These are phyloP conservation scores for Trichoderma pleuroti DNA, from an alignment of 2,329 filamentous ascomycete species.

Conservation along the genomic window DNA sequence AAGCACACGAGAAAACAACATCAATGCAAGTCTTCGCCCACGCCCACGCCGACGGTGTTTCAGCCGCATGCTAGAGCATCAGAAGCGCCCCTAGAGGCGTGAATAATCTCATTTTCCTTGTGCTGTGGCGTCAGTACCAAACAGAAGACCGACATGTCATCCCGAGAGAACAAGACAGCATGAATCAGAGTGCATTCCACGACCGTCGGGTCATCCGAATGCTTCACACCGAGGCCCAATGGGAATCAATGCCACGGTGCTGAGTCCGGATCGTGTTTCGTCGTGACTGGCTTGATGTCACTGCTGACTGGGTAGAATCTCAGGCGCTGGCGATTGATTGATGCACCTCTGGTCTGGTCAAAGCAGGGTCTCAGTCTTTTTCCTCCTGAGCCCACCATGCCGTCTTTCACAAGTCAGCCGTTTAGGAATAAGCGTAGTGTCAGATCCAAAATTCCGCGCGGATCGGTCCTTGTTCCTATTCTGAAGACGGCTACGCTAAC, in stretches of 20 bases:
- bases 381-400: background rate
- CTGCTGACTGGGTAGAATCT: background rate
- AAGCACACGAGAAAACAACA: background rate
- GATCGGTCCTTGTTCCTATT: slow-evolving; percentile 2
- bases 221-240: background rate
- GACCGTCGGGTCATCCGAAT: background rate
- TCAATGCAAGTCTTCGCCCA: background rate
- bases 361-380: background rate
- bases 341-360: background rate
- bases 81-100: background rate
- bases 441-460: slow-evolving; percentile 4
- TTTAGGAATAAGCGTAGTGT: background rate
- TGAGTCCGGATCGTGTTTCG: background rate
- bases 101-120: background rate
- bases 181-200: background rate
- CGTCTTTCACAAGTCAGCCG: background rate
- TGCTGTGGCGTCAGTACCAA: background rate
- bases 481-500: background rate
- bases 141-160: background rate
- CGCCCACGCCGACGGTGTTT: slow-evolving; percentile 1
- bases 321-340: background rate
- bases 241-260: background rate
- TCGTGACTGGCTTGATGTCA: background rate
- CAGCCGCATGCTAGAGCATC: slow-evolving; percentile 10
- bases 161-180: background rate